Evolutionary conservation across 371 early-diverging fungal species (phyloP).

Genomic region (Apophysomyces trapeziformis): DNA sequence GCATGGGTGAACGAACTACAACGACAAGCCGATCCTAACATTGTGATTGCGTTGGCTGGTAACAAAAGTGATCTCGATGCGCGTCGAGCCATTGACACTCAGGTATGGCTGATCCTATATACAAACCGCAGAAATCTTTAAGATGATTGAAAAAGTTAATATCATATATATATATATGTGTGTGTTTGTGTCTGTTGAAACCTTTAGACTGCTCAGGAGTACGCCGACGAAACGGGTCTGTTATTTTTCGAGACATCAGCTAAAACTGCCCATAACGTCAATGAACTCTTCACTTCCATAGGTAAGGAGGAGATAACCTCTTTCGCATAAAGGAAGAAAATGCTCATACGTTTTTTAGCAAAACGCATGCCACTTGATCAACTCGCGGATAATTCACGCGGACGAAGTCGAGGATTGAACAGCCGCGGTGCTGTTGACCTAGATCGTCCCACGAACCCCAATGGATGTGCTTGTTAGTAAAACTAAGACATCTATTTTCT

Average conservation of each 20-base stretch:
- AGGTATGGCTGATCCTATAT: conserved; percentile 37
- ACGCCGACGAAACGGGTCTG: conserved; percentile 85
- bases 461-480: conserved; percentile 57
- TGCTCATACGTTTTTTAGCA: conserved; percentile 17
- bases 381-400: conserved; percentile 47
- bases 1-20: conserved; percentile 98
- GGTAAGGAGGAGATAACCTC: conserved; percentile 49
- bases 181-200: neutral
- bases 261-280: conserved; percentile 86
- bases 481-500: neutral
- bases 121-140: too few relatives aligned
- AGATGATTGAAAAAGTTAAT: too few relatives aligned
- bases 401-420: conserved; percentile 38
- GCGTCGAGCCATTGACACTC: conserved; percentile 73
- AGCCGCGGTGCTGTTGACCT: conserved; percentile 47
- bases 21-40: conserved; percentile 94
- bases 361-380: conserved; percentile 54
- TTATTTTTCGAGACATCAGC: conserved; percentile 95
- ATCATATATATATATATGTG: conserved; percentile 36
- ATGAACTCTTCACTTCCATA: conserved; percentile 87
- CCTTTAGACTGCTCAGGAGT: conserved; percentile 82
- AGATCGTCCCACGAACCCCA: conserved; percentile 37
- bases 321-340: neutral
- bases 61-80: conserved; percentile 91
- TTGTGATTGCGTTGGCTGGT: conserved; percentile 96